phyloP scores from a whole-genome alignment of 1,284 basidiomycete species.

The Ganoderma boninense region DNA sequence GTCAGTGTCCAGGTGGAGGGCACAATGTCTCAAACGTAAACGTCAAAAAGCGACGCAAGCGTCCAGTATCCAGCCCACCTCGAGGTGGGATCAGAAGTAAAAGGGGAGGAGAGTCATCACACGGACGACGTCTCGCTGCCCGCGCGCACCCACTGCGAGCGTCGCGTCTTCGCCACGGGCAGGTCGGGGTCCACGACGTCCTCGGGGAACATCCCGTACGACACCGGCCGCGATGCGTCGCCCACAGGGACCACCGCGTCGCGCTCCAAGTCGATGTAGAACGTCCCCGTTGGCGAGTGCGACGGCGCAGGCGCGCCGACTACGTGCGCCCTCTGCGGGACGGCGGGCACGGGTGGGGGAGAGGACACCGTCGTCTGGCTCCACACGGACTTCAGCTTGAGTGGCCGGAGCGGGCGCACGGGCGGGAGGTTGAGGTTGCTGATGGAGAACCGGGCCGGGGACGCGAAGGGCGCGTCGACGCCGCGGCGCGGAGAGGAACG shows the following conservation, averaged over 20 bases:
- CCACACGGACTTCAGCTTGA: slow-evolving; percentile 37
- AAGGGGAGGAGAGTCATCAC: neutral
- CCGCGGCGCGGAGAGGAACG: slow-evolving; percentile 55
- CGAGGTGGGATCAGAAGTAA: neutral
- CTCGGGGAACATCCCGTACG: slow-evolving; percentile 49
- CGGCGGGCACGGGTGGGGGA: slow-evolving; percentile 21
- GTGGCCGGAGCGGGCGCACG: slow-evolving; percentile 26
- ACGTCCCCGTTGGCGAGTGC: slow-evolving; percentile 31
- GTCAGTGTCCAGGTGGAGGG: slow-evolving; percentile 15
- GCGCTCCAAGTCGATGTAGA: slow-evolving; percentile 33
- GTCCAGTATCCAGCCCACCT: slow-evolving; percentile 19
- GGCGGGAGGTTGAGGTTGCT: slow-evolving; percentile 22
- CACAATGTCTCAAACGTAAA: slow-evolving; percentile 9
- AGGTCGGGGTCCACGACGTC: slow-evolving; percentile 57
- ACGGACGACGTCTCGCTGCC: slow-evolving; percentile 37
- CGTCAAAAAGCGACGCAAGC: slow-evolving; percentile 22
- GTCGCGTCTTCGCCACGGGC: slow-evolving; percentile 60
- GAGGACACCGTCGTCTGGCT: slow-evolving; percentile 29
- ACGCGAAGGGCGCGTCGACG: slow-evolving; percentile 52
- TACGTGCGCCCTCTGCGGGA: slow-evolving; percentile 30
- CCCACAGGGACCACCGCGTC: slow-evolving; percentile 28
- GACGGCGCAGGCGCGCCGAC: neutral
- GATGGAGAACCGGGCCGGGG: slow-evolving; percentile 14
- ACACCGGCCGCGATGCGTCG: slow-evolving; percentile 30
- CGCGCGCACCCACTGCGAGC: slow-evolving; percentile 66